A percentile compares a stretch with the other conserved stretches of the same genome.
Conservation (phyloP, 2,329 filamentous ascomycete species). For the Geosmithia putterillii region DNA sequence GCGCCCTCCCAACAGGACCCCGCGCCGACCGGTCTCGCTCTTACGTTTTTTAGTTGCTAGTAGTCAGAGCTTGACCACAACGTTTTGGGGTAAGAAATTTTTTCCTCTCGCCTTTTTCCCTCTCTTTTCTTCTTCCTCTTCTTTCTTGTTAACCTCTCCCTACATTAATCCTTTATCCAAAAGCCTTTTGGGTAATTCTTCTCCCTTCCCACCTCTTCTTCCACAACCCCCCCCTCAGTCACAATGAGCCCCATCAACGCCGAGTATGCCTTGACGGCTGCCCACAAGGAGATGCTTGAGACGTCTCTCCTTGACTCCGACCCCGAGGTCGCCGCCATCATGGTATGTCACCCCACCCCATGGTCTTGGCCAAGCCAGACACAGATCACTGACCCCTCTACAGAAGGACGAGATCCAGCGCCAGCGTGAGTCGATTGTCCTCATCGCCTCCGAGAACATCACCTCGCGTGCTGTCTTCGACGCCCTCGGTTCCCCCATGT, state of each 20-base stretch:
- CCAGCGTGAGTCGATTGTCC: constrained; percentile 95
- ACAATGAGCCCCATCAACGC: constrained; percentile 28
- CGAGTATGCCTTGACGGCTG: constrained; percentile 38
- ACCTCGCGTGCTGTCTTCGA: constrained; percentile 97
- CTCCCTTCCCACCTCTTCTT: background rate
- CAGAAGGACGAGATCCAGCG: constrained; percentile 89
- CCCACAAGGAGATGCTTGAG: constrained; percentile 74
- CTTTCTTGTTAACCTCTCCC: no score
- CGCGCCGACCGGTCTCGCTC: background rate
- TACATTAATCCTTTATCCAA: background rate
- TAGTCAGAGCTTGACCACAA: background rate
- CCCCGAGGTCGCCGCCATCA: constrained; percentile 90
- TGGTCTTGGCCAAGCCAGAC: background rate
- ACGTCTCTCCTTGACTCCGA: constrained; percentile 85
- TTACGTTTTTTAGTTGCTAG: background rate
- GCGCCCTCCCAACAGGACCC: background rate
- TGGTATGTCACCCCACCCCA: constrained; percentile 47
- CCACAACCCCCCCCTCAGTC: constrained; percentile 6
- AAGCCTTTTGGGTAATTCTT: background rate
- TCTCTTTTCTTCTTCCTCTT: background rate
- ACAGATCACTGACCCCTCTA: constrained; percentile 9
- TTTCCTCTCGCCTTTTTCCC: background rate
- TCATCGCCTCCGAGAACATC: constrained; percentile 99
- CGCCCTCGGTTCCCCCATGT: constrained; percentile 87
- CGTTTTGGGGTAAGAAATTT: background rate